These are phyloP conservation scores for Luffa aegyptiaca DNA, from an alignment of 306 rosid genomes.

Conservation along the genomic window DNA sequence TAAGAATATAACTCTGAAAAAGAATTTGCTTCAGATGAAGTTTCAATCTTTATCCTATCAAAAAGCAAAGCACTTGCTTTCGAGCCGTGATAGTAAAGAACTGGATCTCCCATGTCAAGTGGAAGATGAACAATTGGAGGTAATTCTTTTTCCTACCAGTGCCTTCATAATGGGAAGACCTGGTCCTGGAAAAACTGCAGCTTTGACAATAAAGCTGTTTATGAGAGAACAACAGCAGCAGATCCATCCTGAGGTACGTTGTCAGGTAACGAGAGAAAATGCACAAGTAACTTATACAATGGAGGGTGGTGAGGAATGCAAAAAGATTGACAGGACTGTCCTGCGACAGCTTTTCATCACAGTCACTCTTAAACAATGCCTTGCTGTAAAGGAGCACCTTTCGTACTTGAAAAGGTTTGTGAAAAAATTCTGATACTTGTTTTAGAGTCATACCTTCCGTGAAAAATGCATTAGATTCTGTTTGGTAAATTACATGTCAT, in stretches of 20 bases:
- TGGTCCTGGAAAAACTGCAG: constrained; percentile 57
- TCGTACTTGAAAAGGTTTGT: constrained; percentile 42
- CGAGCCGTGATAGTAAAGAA: constrained; percentile 27
- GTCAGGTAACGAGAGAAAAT: constrained; percentile 5
- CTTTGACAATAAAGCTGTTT: constrained; percentile 47
- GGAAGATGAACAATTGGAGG: constrained; percentile 43
- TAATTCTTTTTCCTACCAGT: constrained; percentile 32
- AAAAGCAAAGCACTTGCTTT: constrained; percentile 37
- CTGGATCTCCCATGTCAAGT: constrained; percentile 50
- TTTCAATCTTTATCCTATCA: constrained; percentile 44
- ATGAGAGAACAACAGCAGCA: constrained; percentile 33
- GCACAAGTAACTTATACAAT: background rate
- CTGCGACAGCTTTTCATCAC: constrained; percentile 59
- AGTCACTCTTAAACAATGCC: constrained; percentile 48
- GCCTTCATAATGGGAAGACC: constrained; percentile 59
- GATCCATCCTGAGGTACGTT: constrained; percentile 19
- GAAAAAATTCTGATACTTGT: background rate
- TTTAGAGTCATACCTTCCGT: background rate
- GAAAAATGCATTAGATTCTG: background rate
- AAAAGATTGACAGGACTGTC: constrained; percentile 13
- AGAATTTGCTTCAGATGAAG: constrained; percentile 41
- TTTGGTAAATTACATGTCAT: background rate
- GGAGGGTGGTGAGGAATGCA: constrained; percentile 13
- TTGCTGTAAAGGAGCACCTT: constrained; percentile 44
- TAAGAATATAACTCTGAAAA: constrained; percentile 36